Percentiles rank a stretch among this genome's conserved stretches.
phyloP scores from a whole-genome alignment of 2,329 filamentous ascomycete genomes.

The Pseudomassariella vexata region DNA sequence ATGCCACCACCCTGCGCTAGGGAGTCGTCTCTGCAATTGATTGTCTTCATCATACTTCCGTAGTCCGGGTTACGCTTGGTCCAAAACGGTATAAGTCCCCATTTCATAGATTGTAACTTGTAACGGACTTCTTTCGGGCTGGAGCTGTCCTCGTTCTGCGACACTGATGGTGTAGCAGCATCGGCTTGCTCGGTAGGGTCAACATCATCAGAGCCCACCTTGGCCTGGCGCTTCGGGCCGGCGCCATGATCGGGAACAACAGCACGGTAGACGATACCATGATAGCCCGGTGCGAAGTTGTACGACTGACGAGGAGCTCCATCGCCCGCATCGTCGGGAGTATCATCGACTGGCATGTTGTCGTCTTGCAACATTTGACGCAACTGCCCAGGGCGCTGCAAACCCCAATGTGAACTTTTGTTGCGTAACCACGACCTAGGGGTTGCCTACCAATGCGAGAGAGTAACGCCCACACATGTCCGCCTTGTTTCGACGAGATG shows the following conservation, averaged over 20 bases:
- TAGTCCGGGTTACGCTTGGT: slow-evolving; percentile 80
- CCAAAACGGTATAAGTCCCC: slow-evolving; percentile 93
- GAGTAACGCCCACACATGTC: slow-evolving; percentile 67
- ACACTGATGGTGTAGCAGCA: slow-evolving; percentile 1
- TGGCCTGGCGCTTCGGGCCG: slow-evolving; percentile 26
- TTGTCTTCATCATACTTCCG: slow-evolving; percentile 73
- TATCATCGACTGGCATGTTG: slow-evolving; percentile 66
- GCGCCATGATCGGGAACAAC: slow-evolving; percentile 59
- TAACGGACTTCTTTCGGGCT: slow-evolving; percentile 48
- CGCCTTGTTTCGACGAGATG: no score
- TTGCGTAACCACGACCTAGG: no score
- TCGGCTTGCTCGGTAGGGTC: slow-evolving; percentile 11
- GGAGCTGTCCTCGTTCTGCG: slow-evolving; percentile 13
- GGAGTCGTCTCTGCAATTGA: slow-evolving; percentile 92
- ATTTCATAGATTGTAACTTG: slow-evolving; percentile 90
- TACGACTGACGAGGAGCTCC: slow-evolving; percentile 64
- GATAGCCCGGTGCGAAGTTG: slow-evolving; percentile 87
- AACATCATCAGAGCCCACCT: slow-evolving; percentile 9
- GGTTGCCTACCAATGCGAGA: slow-evolving; percentile 50
- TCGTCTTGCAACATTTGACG: slow-evolving; percentile 67
- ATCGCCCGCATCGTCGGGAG: slow-evolving; percentile 62
- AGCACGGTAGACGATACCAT: slow-evolving; percentile 81
- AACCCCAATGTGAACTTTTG: no score
- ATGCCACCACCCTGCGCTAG: slow-evolving; percentile 70
- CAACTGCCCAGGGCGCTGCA: slow-evolving; percentile 70